phyloP scores from a whole-genome alignment of 2,329 filamentous ascomycete genomes.

The Colletotrichum tamarilloi region DNA sequence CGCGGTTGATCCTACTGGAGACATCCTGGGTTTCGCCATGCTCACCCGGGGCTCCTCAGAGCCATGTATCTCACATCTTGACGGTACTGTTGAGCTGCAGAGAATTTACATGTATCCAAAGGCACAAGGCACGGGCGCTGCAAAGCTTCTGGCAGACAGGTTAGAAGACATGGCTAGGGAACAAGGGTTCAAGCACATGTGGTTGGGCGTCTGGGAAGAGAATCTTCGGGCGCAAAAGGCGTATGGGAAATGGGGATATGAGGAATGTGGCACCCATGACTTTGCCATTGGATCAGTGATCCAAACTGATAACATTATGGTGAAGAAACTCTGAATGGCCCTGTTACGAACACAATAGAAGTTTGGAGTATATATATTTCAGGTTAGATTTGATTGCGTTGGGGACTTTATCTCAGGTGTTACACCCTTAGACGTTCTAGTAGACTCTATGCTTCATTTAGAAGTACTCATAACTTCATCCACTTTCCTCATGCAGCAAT shows the following conservation, averaged over 20 bases:
- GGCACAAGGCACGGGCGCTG: conserved; percentile 52
- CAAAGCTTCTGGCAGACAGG: conserved; percentile 43
- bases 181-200: conserved; percentile 52
- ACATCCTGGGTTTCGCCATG: conserved; percentile 53
- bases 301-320: conserved; percentile 56
- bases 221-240: conserved; percentile 50
- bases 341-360: too few species aligned
- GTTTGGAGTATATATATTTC: too few species aligned
- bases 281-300: conserved; percentile 53
- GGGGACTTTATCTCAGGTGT: too few species aligned
- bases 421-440: too few species aligned
- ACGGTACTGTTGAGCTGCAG: conserved; percentile 52
- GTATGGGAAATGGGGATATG: conserved; percentile 55
- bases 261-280: conserved; percentile 51
- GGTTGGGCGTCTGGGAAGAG: conserved; percentile 61
- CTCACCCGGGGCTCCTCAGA: conserved; percentile 51
- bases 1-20: conserved; percentile 32
- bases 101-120: conserved; percentile 52
- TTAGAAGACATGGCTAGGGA: conserved; percentile 47
- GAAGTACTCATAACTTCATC: too few species aligned
- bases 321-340: conserved; percentile 42
- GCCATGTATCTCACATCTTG: conserved; percentile 47
- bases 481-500: too few species aligned
- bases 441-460: too few species aligned
- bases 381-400: too few species aligned